These are phyloP conservation scores for Chamaecrista fasciculata DNA, from an alignment of 306 rosid genomes.

Conservation along the genomic window DNA sequence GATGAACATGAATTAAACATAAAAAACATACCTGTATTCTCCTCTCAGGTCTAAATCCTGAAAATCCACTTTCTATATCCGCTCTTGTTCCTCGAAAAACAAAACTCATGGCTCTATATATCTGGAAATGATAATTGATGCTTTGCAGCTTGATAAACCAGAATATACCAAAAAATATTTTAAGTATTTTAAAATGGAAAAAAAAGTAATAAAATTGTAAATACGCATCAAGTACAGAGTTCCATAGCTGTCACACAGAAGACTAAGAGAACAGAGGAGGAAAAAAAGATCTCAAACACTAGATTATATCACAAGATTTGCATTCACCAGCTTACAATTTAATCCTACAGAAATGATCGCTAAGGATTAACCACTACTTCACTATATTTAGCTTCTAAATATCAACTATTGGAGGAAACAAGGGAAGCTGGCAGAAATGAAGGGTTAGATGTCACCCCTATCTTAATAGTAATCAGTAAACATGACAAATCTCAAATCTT, in stretches of 20 bases:
- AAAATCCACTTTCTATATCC: constrained; percentile 77
- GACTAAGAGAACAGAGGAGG: not conserved
- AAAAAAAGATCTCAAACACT: not conserved
- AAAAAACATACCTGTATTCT: constrained; percentile 61
- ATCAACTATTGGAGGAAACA: not conserved
- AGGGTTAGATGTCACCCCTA: not conserved
- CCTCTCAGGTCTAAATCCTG: constrained; percentile 75
- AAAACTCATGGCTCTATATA: constrained; percentile 64
- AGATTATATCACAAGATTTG: not conserved
- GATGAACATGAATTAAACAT: not conserved
- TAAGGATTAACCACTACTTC: not conserved
- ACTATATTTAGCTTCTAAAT: not conserved
- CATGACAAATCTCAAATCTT: not conserved
- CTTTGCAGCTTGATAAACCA: constrained; percentile 10
- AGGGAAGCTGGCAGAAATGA: not conserved
- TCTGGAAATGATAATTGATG: constrained; percentile 24
- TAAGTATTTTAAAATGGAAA: constrained; percentile 26
- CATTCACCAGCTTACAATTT: not conserved
- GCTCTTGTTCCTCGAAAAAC: constrained; percentile 84
- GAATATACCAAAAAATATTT: constrained; percentile 27
- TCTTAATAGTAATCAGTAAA: not conserved
- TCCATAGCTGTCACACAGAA: not conserved
- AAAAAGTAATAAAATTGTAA: constrained; percentile 1
- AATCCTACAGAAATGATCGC: constrained; percentile 5
- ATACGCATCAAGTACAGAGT: constrained; percentile 13